Conservation (phyloP, 179 eudicot species). For the Spinacia oleracea region DNA sequence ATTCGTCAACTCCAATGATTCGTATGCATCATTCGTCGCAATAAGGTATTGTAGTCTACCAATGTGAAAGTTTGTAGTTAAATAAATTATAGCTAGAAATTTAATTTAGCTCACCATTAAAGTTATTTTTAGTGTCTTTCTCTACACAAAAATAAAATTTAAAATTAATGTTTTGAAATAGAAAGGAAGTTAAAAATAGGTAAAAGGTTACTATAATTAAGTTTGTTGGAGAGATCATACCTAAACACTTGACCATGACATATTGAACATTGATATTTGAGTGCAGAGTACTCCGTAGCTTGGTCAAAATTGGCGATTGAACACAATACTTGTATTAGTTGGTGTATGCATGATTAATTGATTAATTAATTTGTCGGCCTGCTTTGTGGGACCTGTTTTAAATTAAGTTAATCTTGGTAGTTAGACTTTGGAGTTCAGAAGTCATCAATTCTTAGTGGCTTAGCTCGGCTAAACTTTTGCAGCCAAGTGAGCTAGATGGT, state of each 20-base stretch:
- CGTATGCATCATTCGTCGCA: too few species aligned
- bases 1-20: too few species aligned
- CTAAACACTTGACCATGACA: conserved; percentile 11
- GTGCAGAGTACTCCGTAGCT: neutral
- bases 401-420: neutral
- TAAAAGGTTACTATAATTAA: neutral
- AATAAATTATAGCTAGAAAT: too few species aligned
- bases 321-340: neutral
- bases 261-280: too few species aligned
- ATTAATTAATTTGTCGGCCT: conserved; percentile 14
- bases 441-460: neutral
- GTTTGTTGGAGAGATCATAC: conserved; percentile 4
- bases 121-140: too few species aligned
- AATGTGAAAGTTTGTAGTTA: too few species aligned
- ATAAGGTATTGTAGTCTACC: too few species aligned
- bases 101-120: too few species aligned
- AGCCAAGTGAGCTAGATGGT: neutral
- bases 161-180: too few species aligned
- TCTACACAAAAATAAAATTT: too few species aligned
- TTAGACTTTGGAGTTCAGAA: neutral
- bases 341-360: neutral
- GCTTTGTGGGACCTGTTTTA: conserved; percentile 1
- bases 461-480: neutral
- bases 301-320: conserved; percentile 18
- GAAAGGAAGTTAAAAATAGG: too few species aligned